These are phyloP conservation scores for Leccinellum albellum DNA, from an alignment of 768 basidiomycete species.

Conservation along the genomic window DNA sequence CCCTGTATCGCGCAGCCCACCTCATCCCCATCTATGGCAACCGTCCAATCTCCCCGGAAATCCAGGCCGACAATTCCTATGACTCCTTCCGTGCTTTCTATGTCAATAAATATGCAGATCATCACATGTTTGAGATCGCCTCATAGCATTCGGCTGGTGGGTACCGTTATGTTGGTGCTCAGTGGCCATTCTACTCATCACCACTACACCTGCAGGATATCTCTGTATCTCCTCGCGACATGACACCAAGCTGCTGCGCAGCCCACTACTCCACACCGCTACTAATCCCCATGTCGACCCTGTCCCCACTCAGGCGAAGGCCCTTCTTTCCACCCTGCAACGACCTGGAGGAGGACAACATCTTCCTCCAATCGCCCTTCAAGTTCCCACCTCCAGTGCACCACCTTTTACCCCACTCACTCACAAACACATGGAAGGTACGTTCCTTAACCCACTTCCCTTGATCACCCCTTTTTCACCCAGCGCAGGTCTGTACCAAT, in stretches of 20 bases:
- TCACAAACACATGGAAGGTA: constrained; percentile 92
- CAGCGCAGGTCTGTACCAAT: constrained; percentile 75
- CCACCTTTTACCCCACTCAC: constrained; percentile 45
- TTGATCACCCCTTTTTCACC: constrained; percentile 6
- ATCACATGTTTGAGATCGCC: too few species aligned
- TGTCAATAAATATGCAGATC: too few species aligned
- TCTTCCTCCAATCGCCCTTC: constrained; percentile 53
- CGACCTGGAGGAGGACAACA: constrained; percentile 43
- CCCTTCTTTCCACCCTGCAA: constrained; percentile 34
- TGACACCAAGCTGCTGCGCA: constrained; percentile 34
- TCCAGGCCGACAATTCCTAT: too few species aligned
- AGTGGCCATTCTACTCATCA: constrained; percentile 27
- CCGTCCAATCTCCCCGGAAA: too few species aligned
- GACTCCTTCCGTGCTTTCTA: too few species aligned
- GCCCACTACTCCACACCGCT: constrained; percentile 35
- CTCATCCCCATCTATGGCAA: too few species aligned
- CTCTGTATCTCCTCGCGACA: constrained; percentile 31
- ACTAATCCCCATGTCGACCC: constrained; percentile 61
- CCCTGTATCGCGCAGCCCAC: too few species aligned
- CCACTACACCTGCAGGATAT: constrained; percentile 32
- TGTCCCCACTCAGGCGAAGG: constrained; percentile 55
- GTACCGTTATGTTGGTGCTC: too few species aligned
- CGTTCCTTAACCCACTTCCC: constrained; percentile 13
- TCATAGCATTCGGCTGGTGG: too few species aligned
- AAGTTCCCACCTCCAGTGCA: constrained; percentile 43